A percentile compares a stretch with the other conserved stretches of the same genome.
Evolutionary conservation across 257 asterid species (phyloP).

Genomic region (Agastache rugosa): DNA sequence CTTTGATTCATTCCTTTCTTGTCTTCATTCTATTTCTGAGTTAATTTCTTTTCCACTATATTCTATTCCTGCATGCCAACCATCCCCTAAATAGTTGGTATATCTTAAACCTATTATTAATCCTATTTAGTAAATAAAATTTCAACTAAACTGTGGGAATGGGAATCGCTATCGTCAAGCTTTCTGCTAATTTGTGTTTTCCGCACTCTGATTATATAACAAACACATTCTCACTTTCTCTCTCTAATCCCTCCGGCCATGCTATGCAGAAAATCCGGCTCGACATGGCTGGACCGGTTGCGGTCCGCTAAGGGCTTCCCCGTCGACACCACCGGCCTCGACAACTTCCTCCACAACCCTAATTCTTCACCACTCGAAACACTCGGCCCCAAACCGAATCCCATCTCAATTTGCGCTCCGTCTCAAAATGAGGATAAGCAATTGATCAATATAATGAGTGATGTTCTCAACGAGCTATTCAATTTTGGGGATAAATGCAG

Average conservation of each 20-base stretch:
- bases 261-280: constrained; percentile 66
- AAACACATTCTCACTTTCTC: constrained; percentile 13
- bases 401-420: constrained; percentile 30
- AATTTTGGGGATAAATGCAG: constrained; percentile 56
- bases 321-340: constrained; percentile 56
- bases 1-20: too few relatives aligned
- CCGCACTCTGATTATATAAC: background rate
- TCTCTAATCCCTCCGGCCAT: constrained; percentile 43
- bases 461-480: constrained; percentile 81
- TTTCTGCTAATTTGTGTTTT: background rate
- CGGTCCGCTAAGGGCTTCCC: constrained; percentile 81
- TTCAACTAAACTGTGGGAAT: background rate
- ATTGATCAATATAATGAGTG: constrained; percentile 45
- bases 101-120: too few relatives aligned
- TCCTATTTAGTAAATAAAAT: too few relatives aligned
- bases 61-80: too few relatives aligned
- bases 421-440: constrained; percentile 37
- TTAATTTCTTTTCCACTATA: too few relatives aligned
- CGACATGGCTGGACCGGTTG: constrained; percentile 82
- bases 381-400: constrained; percentile 22
- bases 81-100: too few relatives aligned
- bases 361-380: constrained; percentile 35
- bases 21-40: too few relatives aligned
- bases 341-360: constrained; percentile 55
- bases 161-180: background rate